phyloP scores from a whole-genome alignment of 2,329 filamentous ascomycete genomes.

The Neurospora sp. region DNA sequence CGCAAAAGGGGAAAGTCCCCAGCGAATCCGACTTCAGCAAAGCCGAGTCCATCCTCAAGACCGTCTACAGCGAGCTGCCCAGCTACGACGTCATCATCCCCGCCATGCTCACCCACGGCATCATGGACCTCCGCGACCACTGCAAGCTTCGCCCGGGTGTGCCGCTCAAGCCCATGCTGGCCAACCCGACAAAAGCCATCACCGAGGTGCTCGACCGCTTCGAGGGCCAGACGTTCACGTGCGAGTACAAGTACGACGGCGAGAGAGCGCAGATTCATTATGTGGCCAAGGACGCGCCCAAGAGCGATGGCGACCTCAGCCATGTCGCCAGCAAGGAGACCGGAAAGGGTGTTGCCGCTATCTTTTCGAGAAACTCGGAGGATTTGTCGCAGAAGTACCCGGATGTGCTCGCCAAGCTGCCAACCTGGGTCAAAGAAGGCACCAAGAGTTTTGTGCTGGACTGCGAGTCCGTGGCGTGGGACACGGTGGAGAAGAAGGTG shows the following conservation, averaged over 20 bases:
- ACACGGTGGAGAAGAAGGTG: conserved; percentile 88
- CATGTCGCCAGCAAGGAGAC: conserved; percentile 57
- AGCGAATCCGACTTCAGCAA: conserved; percentile 69
- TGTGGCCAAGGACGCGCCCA: conserved; percentile 58
- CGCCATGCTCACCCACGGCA: conserved; percentile 75
- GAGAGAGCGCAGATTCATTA: conserved; percentile 99
- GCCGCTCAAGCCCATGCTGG: conserved; percentile 95
- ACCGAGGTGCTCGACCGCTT: conserved; percentile 96
- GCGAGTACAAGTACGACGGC: conserved; percentile 98
- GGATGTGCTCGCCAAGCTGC: conserved; percentile 80
- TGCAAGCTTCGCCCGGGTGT: conserved; percentile 92
- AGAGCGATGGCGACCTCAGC: conserved; percentile 55
- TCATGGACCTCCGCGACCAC: conserved; percentile 69
- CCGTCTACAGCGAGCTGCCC: conserved; percentile 86
- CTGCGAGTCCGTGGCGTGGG: conserved; percentile 96
- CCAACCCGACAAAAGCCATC: conserved; percentile 96
- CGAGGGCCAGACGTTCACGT: conserved; percentile 90
- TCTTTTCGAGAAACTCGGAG: conserved; percentile 96
- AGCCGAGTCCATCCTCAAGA: conserved; percentile 79
- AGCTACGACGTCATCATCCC: conserved; percentile 94
- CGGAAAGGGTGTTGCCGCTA: conserved; percentile 70
- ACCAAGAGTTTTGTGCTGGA: conserved; percentile 97
- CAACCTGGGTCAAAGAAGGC: conserved; percentile 79
- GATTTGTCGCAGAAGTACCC: conserved; percentile 97
- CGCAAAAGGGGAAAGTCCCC: conserved; percentile 58